These are phyloP conservation scores for Kwoniella heveanensis DNA, from an alignment of 768 basidiomycete species.

Conservation along the genomic window DNA sequence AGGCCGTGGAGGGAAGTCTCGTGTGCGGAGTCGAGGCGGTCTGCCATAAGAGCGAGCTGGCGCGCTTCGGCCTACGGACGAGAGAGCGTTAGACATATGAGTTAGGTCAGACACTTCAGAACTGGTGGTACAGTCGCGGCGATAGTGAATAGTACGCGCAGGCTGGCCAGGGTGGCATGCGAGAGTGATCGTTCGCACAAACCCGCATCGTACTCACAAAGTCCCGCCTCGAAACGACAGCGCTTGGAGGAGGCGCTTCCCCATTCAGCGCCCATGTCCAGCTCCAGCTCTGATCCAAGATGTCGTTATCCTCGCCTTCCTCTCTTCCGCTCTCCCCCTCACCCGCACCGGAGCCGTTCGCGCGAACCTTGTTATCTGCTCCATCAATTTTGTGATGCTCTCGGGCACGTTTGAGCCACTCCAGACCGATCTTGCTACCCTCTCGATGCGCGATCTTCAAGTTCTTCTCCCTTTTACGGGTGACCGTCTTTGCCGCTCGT, in stretches of 20 bases:
- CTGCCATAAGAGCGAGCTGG: slow-evolving; percentile 53
- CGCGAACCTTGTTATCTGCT: background rate
- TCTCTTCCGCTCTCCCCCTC: slow-evolving; percentile 6
- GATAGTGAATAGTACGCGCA: too few relatives aligned
- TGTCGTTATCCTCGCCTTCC: slow-evolving; percentile 29
- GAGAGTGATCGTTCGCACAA: too few relatives aligned
- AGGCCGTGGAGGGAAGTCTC: slow-evolving; percentile 43
- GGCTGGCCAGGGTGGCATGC: too few relatives aligned
- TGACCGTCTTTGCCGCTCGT: slow-evolving; percentile 43
- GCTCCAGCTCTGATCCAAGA: slow-evolving; percentile 63
- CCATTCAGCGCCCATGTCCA: slow-evolving; percentile 85
- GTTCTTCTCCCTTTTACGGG: slow-evolving; percentile 39
- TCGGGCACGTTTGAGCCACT: slow-evolving; percentile 37
- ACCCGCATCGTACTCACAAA: too few relatives aligned
- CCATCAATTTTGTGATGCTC: background rate
- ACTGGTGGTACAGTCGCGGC: too few relatives aligned
- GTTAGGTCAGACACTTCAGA: too few relatives aligned
- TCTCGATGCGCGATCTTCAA: slow-evolving; percentile 38
- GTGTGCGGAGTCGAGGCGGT: slow-evolving; percentile 44
- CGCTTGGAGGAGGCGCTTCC: slow-evolving; percentile 86
- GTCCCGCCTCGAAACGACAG: slow-evolving; percentile 85
- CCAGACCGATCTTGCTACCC: slow-evolving; percentile 33
- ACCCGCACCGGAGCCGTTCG: background rate
- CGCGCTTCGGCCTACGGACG: slow-evolving; percentile 50
- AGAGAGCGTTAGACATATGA: too few relatives aligned